phyloP scores from a whole-genome alignment of 2,329 filamentous ascomycete genomes.

The Phyllosticta citrichinensis region DNA sequence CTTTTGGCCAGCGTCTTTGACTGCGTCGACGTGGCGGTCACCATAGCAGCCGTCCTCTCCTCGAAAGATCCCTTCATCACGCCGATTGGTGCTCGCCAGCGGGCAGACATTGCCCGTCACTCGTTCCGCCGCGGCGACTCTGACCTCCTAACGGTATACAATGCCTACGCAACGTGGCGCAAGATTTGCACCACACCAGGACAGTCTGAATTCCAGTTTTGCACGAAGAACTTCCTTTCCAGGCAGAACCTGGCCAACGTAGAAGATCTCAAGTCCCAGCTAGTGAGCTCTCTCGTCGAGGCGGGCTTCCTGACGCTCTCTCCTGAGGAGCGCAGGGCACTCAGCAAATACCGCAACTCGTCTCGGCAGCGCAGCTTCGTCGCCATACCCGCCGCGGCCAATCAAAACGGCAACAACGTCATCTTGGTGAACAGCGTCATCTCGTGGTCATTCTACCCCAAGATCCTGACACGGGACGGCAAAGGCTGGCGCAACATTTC shows the following conservation, averaged over 20 bases:
- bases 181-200: constrained; percentile 62
- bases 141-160: constrained; percentile 85
- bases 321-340: constrained; percentile 56
- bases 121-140: constrained; percentile 80
- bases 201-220: constrained; percentile 77
- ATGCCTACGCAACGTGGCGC: constrained; percentile 86
- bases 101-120: constrained; percentile 69
- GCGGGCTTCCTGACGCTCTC: constrained; percentile 72
- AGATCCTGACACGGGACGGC: constrained; percentile 71
- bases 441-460: constrained; percentile 92
- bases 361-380: constrained; percentile 67
- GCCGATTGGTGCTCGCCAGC: constrained; percentile 71
- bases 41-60: constrained; percentile 83
- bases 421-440: constrained; percentile 70
- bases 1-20: constrained; percentile 78
- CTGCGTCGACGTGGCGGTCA: constrained; percentile 84
- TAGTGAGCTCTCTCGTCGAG: constrained; percentile 75
- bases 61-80: constrained; percentile 91
- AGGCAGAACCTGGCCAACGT: constrained; percentile 84
- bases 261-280: constrained; percentile 88
- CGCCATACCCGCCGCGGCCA: constrained; percentile 64
- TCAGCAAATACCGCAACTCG: constrained; percentile 60
- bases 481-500: constrained; percentile 85
- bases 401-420: constrained; percentile 71
- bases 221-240: constrained; percentile 86